Evolutionary conservation across 805 yeast species (phyloP), one percentile per base, ranked within the genome.

Genomic region (Nakazawaea anatomiae): DNA sequence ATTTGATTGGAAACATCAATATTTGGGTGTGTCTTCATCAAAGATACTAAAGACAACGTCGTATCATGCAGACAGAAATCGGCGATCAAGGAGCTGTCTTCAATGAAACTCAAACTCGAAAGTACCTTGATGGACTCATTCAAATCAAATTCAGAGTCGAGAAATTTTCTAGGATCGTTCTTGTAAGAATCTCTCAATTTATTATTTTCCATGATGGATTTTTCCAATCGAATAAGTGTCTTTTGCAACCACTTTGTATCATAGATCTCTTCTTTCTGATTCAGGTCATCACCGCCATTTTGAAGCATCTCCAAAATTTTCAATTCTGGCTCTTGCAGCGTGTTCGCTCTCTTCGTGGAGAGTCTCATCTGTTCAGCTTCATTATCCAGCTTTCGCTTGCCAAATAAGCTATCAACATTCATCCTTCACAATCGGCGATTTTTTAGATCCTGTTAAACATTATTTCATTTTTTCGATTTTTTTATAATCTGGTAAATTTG

Each of bases 11-110:
- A 11, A n/a, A 53, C 36, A 36, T 46, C 53, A 10, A 36, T 8
- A 39, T 50, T 53, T n/a, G 55, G 55, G 34, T 53, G 55, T 6
- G 51, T 28, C 18, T 45, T 42, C 11, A 53, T 35, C 40, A 53
- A 39, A 12, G 49, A 27, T 12, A 53, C 10, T 39, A 53, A 31
- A 27, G 29, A 29, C 40, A 40, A 25, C 7, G 46, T 9, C 3
- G 42, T 28, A 12, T 14, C 28, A 18, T 30, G 43, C 11, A 12
- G 8, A 28, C 46, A 41, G 38, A 50, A 39, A 4, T 29, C 28
- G 11, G n/a, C 25, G 14, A 45, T 35, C 38, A 42, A 14, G 6
- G 30, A 29, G 4, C 31, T 28, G 32, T 44, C 46, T 10, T 49
- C 50, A 2, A 27, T 34, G 9, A 52, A 32, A 31, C 47, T 44